These are phyloP conservation scores for Cryphonectria nitschkei DNA, from an alignment of 2,329 filamentous ascomycete species.

Conservation along the genomic window DNA sequence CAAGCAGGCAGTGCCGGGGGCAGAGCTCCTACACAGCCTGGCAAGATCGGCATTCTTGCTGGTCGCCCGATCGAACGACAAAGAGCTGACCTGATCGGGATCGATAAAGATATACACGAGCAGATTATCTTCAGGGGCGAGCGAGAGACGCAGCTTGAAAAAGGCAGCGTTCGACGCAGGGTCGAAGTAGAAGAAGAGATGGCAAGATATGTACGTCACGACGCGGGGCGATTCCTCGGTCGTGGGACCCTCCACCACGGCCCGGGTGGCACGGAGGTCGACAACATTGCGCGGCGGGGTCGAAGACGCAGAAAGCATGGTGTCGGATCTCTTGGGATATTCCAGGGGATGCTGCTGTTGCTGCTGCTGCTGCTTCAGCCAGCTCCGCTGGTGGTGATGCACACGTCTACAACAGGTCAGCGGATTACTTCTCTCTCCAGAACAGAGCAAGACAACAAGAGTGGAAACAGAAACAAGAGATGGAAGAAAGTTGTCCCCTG, in stretches of 20 bases:
- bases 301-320: not conserved
- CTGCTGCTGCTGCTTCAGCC: not conserved
- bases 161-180: slow-evolving; percentile 4
- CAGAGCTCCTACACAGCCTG: not conserved
- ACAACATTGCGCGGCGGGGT: not conserved
- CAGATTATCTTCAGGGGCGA: not conserved
- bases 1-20: slow-evolving; percentile 7
- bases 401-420: not conserved
- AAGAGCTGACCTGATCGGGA: slow-evolving; percentile 2
- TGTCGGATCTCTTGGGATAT: not conserved
- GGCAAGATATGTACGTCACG: not conserved
- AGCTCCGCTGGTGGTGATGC: not conserved
- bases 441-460: not conserved
- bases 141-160: slow-evolving; percentile 2
- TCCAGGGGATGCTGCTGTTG: not conserved
- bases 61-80: slow-evolving; percentile 7
- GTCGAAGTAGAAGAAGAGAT: slow-evolving; percentile 15
- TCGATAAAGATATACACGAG: slow-evolving; percentile 12
- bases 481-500: slow-evolving; percentile 12
- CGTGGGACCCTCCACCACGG: slow-evolving; percentile 5
- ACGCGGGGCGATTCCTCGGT: not conserved
- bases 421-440: not conserved
- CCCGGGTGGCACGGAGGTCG: slow-evolving; percentile 11
- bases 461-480: not conserved
- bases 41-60: not conserved